These are phyloP conservation scores for Aspergillus neotritici DNA, from an alignment of 2,329 filamentous ascomycete genomes.

Conservation along the genomic window DNA sequence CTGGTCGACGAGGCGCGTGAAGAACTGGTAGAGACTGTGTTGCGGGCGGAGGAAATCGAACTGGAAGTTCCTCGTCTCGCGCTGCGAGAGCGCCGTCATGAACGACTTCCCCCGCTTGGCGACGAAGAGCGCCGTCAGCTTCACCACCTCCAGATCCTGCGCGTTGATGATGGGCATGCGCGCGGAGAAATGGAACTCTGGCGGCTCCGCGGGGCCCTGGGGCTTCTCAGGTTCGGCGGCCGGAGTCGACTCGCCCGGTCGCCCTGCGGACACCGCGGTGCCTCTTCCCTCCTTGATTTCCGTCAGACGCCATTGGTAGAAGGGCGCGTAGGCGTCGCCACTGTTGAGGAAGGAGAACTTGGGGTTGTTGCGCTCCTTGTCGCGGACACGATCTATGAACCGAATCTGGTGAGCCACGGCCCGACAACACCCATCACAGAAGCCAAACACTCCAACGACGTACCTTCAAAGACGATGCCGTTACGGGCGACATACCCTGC, in stretches of 20 bases:
- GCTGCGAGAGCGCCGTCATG: slow-evolving; percentile 82
- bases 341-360: slow-evolving; percentile 84
- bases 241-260: slow-evolving; percentile 57
- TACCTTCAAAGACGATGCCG: slow-evolving; percentile 61
- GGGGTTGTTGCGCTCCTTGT: slow-evolving; percentile 77
- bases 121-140: slow-evolving; percentile 80
- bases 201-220: slow-evolving; percentile 75
- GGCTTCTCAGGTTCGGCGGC: slow-evolving; percentile 58
- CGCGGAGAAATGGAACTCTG: slow-evolving; percentile 87
- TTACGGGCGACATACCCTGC: slow-evolving; percentile 79
- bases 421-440: no score
- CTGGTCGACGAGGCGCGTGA: slow-evolving; percentile 85
- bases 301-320: slow-evolving; percentile 82
- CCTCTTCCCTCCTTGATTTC: slow-evolving; percentile 83
- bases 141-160: slow-evolving; percentile 71
- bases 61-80: slow-evolving; percentile 84
- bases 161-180: slow-evolving; percentile 97
- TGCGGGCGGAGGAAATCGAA: slow-evolving; percentile 95
- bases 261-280: slow-evolving; percentile 69
- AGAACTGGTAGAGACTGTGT: slow-evolving; percentile 94
- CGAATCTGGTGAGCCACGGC: neutral
- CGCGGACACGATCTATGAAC: slow-evolving; percentile 63
- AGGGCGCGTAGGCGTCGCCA: slow-evolving; percentile 77
- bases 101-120: slow-evolving; percentile 89
- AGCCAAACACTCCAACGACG: slow-evolving; percentile 1